Conservation (phyloP, 495 filamentous ascomycete genomes). For the Podospora conica region DNA sequence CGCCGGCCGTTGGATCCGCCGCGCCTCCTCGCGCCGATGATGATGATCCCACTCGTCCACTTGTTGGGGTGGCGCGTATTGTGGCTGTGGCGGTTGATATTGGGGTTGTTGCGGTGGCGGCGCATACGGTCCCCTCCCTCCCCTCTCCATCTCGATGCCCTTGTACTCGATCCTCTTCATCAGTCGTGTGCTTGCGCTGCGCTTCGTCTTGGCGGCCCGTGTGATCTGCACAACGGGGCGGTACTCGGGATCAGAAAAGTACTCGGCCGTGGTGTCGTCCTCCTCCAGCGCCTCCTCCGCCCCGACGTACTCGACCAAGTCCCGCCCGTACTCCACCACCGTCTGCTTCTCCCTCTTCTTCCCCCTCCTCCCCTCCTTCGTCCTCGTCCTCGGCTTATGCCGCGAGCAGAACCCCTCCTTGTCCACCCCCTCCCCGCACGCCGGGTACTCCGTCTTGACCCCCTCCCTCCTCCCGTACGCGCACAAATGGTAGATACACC, state of each 20-base stretch:
- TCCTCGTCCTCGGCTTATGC: neutral
- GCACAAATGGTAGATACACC: slow-evolving; percentile 8
- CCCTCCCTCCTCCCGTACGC: slow-evolving; percentile 7
- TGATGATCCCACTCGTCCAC: neutral
- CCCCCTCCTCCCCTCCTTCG: neutral
- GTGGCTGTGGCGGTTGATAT: neutral
- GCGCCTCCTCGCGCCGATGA: neutral
- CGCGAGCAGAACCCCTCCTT: slow-evolving; percentile 2
- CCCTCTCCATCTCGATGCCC: neutral
- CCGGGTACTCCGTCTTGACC: slow-evolving; percentile 5
- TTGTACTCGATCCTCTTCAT: slow-evolving; percentile 9
- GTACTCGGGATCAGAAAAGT: slow-evolving; percentile 6
- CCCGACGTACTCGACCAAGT: neutral
- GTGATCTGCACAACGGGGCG: slow-evolving; percentile 1
- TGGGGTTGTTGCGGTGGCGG: neutral
- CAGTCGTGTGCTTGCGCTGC: slow-evolving; percentile 1
- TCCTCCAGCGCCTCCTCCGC: neutral
- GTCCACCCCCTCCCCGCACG: slow-evolving; percentile 4
- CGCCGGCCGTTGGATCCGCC: neutral
- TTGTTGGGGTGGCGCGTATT: neutral
- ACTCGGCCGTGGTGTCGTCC: slow-evolving; percentile 3
- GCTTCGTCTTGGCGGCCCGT: neutral
- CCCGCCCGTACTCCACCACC: neutral
- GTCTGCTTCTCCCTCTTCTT: neutral
- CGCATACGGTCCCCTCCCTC: neutral